Base-by-base conservation (phyloP, 257 asterid species). In the Scutellaria galericulata region DNA sequence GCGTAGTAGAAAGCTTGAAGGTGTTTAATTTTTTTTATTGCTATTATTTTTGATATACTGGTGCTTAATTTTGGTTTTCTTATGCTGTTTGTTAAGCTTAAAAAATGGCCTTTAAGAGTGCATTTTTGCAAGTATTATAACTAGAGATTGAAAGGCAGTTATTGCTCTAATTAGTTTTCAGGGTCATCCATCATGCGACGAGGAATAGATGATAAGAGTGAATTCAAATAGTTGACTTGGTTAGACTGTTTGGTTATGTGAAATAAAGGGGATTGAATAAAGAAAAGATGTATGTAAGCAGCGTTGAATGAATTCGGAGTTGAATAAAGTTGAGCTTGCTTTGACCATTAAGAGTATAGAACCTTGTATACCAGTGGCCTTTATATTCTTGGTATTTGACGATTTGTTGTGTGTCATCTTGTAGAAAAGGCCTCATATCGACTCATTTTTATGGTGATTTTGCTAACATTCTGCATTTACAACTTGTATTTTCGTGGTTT, bases 1-100 rank as follows among this genome's bases (percentile, higher is more conserved):
- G 99, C 67, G 98, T 95, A 44, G 98, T 95, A 4, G 99, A 95
- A 66, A 95, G 99, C 88, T 87, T 95, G 37, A 95, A 95, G 97
- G 99, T 95, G 74, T 59, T 72, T 70, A 18, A 9, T 8, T 37
- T 35, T 40, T 55, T 54, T 50, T 64, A 57, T 31, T 71, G 2
- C 27, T 24, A 1, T 24, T 24, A 24, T 24, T 24, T 24, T 24
- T 2, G 2, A 24, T 24, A 22, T 64, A 66, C n/a, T 65, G 54
- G 37, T 46, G 53, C 69, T 72, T 51, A 27, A 53, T 22, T 61
- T 44, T 48, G 5, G 24, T 12, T 44, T 52, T 37, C 41, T 44
- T 64, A 15, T 47, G 31, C 64, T 13, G 45, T n/a, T 52, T 62
- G 6, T 15, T 27, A 46, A 22, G 10, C 40, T 56, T 35, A 45